Evolutionary conservation across 2,329 filamentous ascomycete species (phyloP).

Genomic region (Pseudocercospora cruenta): DNA sequence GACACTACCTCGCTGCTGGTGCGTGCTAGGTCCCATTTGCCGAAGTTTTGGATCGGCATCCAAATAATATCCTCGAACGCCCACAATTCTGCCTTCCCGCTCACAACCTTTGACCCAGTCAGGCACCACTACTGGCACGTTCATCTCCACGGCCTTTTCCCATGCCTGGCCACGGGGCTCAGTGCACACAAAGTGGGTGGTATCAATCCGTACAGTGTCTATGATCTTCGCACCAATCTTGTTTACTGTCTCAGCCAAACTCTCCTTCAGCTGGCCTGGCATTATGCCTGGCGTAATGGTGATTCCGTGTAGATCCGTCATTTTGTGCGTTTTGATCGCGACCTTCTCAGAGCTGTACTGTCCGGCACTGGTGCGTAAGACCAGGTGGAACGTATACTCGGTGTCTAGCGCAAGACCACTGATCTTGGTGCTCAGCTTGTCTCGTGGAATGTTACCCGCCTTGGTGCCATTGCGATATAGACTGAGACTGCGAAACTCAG

Average conservation of each 20-base stretch:
- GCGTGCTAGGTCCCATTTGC: constrained; percentile 51
- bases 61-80: constrained; percentile 93
- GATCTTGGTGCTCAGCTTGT: constrained; percentile 95
- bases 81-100: constrained; percentile 85
- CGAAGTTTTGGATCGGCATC: constrained; percentile 75
- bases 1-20: constrained; percentile 35
- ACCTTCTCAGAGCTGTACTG: constrained; percentile 84
- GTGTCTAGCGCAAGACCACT: constrained; percentile 94
- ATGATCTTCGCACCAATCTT: constrained; percentile 91
- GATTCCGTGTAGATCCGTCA: constrained; percentile 95
- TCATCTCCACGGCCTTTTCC: constrained; percentile 97
- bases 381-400: constrained; percentile 92
- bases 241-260: constrained; percentile 74
- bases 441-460: constrained; percentile 88
- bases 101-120: constrained; percentile 99
- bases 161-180: constrained; percentile 86
- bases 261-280: constrained; percentile 72
- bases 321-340: constrained; percentile 90
- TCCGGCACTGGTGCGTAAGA: constrained; percentile 87
- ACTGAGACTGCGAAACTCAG: constrained; percentile 84
- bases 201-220: constrained; percentile 90
- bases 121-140: constrained; percentile 93
- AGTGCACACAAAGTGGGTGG: constrained; percentile 96
- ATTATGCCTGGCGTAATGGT: constrained; percentile 91
- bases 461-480: constrained; percentile 96